Evolutionary conservation across 768 basidiomycete species (phyloP), one percentile per base, ranked within the genome.

Genomic region (Solioccasus polychromus): DNA sequence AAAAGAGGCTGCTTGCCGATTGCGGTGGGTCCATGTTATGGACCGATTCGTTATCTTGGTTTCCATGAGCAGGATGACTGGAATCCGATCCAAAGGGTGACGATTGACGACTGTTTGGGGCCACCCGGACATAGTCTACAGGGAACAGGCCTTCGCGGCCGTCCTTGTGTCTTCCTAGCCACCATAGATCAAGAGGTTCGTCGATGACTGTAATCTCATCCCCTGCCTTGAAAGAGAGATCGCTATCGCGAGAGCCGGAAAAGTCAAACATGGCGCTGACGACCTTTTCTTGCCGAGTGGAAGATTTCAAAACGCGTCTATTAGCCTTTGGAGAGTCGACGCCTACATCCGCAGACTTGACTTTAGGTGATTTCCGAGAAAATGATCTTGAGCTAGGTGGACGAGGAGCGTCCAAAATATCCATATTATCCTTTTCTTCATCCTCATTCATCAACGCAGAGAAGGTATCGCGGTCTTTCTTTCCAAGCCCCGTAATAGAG

Each of bases 101-200:
- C 23, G 69, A 59, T 48, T 26, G 49, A 32, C 17, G 45, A 15
- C 38, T 31, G 36, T 41, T 52, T 8, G 47, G 44, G 41, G 69
- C 52, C 4, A 47, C 43, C 53, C 91, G 86, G 8, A 82, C 83
- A 64, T 91, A 87, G 6, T 81, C 76, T 2, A 79, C 76, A 0
- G 92, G 92, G 74, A 96, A 94, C 32, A 95, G 62, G 12, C 92
- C 92, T 41, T 76, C 80, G 50, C 72, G 73, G 2, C 88, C 89
- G 44, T 76, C 68, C 35, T 48, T 54, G 26, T 80, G 61, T 60
- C 87, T 82, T 7, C 92, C 92, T 71, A 92, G 78, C 87, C 90
- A 94, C 92, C 92, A 94, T 48, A 82, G 91, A 50, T 89, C 87
- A 26, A 91, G 71, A 1, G 92, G 88, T 61, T 94, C 90, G 26